Conservation (phyloP, 441 rosid genomes). For the Euphorbia corollata region DNA sequence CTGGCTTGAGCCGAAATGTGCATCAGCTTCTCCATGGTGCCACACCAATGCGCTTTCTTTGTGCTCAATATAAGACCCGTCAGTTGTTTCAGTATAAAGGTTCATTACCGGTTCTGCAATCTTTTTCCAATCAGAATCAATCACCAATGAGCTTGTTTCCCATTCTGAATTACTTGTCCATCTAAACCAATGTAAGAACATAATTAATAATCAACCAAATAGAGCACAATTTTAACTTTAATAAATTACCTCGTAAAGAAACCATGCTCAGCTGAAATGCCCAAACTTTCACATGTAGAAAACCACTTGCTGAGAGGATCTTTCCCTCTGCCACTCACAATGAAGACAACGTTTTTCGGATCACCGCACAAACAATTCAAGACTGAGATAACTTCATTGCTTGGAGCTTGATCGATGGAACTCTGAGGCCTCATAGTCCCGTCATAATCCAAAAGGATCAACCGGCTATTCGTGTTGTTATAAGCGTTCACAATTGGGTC, state of each 20-base stretch:
- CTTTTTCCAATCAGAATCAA: conserved; percentile 50
- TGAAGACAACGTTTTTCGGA: conserved; percentile 53
- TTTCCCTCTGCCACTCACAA: conserved; percentile 76
- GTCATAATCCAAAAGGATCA: conserved; percentile 69
- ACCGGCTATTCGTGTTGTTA: conserved; percentile 39
- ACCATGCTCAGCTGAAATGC: conserved; percentile 79
- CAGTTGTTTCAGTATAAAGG: conserved; percentile 63
- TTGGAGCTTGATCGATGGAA: conserved; percentile 48
- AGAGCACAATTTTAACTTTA: not conserved
- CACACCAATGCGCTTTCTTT: conserved; percentile 78
- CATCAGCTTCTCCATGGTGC: conserved; percentile 69
- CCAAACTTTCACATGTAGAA: conserved; percentile 47
- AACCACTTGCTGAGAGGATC: conserved; percentile 63
- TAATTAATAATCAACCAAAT: not conserved
- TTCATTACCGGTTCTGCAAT: conserved; percentile 68
- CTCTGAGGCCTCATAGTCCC: conserved; percentile 60
- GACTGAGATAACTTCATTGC: conserved; percentile 38
- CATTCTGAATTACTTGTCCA: conserved; percentile 51
- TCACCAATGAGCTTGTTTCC: conserved; percentile 37
- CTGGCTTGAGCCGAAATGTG: conserved; percentile 56
- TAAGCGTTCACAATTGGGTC: conserved; percentile 54
- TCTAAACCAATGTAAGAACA: conserved; percentile 22
- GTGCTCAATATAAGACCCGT: conserved; percentile 64
- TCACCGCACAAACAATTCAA: conserved; percentile 51
- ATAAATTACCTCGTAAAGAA: conserved; percentile 52